Evolutionary conservation across 2,329 filamentous ascomycete species (phyloP).

Genomic region (Magnaporthales sp.): DNA sequence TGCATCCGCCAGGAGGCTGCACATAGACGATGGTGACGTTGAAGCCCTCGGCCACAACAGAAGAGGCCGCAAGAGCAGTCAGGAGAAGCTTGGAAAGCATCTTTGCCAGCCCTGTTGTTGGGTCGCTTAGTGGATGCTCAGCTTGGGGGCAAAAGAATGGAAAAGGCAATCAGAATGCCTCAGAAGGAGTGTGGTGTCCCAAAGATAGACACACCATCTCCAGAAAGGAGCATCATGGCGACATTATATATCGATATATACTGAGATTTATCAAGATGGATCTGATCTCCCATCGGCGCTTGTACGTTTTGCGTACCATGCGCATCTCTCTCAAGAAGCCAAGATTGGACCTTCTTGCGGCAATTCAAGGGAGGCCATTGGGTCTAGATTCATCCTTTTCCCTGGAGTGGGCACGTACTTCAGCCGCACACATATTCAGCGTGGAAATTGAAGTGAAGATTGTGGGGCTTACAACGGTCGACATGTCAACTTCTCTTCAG

Average conservation of each 20-base stretch:
- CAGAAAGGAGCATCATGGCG: neutral
- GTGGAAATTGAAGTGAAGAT: neutral
- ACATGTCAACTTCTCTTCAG: neutral
- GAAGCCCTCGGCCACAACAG: neutral
- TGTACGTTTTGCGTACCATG: no score
- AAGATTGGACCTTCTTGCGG: no score
- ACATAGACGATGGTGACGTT: slow-evolving; percentile 2
- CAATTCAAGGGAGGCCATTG: neutral
- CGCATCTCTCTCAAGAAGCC: no score
- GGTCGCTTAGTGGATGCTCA: no score
- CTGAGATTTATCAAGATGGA: no score
- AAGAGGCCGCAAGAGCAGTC: neutral
- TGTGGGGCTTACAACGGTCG: neutral
- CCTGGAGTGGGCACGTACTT: neutral
- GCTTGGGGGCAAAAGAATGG: neutral
- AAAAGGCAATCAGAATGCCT: neutral
- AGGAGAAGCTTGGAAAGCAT: neutral
- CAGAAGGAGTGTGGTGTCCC: neutral
- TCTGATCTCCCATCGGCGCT: no score
- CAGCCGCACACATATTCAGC: neutral
- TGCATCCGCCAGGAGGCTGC: neutral
- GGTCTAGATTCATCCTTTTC: neutral
- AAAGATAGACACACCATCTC: neutral
- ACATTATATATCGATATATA: neutral
- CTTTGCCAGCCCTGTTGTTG: neutral